Evolutionary conservation across 805 yeast species (phyloP), one percentile per base, ranked within the genome.

Genomic region (Cyberlindnera xishuangbannaensis): DNA sequence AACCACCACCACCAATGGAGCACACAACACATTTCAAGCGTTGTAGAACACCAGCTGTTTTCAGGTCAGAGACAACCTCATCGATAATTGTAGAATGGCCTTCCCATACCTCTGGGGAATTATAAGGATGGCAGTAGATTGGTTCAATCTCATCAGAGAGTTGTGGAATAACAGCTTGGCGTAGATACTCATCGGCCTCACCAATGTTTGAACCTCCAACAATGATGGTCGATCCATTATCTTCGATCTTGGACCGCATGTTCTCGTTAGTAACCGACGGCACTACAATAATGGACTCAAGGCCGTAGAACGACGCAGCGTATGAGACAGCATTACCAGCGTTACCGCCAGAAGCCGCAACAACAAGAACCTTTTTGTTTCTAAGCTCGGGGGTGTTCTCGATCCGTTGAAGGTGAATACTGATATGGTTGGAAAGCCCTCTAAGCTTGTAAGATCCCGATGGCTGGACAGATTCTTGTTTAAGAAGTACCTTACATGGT

Each of bases 1-100:
- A 55, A 0, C 78, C 78, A 12, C 78, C 78, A 7, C 78, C 79
- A 6, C 78, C 78, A 28, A 71, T 65, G 15, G 76, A 71, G 47
- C 78, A 71, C 2, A 69, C 71, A 19, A 71, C 58, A 0, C 69
- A 76, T 40, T 61, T 67, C 15, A 73, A 37, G 6, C 45, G 47
- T 5, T 39, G 29, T 5, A 58, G 15, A 15, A 50, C 29, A 7
- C n/a, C n/a, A n/a, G n/a, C n/a, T n/a, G 45, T 42, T 8, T 51
- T 58, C 10, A 61, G 27, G 11, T 54, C 47, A 7, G 40, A 41
- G 9, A 50, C 58, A 10, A 71, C 56, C 40, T 64, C 78, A 47
- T 65, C 73, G 11, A 75, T 53, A 42, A 71, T 48, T 0, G 64
- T 37, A 0, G 76, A 54, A 45, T 73, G 78, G 15, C 78, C 78